Conservation (phyloP, 1,284 basidiomycete species). For the Heliocybe sulcata region DNA sequence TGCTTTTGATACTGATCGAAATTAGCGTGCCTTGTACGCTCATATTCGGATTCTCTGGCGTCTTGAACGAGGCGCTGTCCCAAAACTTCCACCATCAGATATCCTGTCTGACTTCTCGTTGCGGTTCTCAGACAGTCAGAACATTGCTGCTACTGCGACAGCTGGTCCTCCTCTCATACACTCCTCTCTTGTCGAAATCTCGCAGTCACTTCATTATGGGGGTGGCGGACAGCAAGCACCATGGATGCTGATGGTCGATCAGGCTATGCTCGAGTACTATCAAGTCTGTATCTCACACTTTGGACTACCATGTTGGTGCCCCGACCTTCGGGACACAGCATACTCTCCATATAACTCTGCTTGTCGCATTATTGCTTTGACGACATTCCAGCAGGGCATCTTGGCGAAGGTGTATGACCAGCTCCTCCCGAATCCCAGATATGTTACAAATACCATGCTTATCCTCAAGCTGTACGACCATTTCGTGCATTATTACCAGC, state of each 20-base stretch:
- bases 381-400: neutral
- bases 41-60: neutral
- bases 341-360: neutral
- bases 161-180: neutral
- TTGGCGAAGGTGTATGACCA: neutral
- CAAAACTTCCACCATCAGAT: neutral
- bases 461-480: neutral
- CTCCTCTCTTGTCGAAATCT: neutral
- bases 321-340: neutral
- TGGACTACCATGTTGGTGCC: neutral
- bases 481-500: no score
- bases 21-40: neutral
- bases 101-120: neutral
- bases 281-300: neutral
- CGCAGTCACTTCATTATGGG: neutral
- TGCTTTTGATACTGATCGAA: neutral
- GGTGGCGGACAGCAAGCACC: neutral
- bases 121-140: neutral
- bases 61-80: neutral
- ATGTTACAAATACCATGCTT: neutral
- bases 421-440: neutral
- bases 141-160: neutral
- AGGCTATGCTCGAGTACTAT: neutral
- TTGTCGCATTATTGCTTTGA: neutral
- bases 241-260: neutral